Percentiles rank a stretch among this genome's conserved stretches.
phyloP scores from a whole-genome alignment of 1,284 basidiomycete genomes.

The Ceratobasidium sp. region DNA sequence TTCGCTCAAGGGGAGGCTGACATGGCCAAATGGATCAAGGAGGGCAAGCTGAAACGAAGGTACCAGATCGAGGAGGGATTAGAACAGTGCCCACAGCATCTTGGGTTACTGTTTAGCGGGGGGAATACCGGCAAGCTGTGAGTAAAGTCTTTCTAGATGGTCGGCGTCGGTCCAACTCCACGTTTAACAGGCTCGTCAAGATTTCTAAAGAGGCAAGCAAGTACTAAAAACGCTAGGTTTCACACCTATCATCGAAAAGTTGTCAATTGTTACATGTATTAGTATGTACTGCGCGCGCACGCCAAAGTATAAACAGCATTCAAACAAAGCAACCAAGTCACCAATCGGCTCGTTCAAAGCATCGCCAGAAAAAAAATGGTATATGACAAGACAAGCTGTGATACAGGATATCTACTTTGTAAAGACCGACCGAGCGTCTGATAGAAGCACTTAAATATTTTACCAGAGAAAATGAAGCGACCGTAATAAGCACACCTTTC shows the following conservation, averaged over 20 bases:
- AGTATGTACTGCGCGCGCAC: conserved; percentile 1
- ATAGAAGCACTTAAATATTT: conserved; percentile 4
- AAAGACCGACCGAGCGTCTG: not conserved
- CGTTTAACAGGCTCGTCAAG: conserved; percentile 8
- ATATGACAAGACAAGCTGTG: conserved; percentile 18
- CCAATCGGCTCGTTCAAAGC: not conserved
- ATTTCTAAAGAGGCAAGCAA: conserved; percentile 40
- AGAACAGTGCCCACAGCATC: conserved; percentile 72
- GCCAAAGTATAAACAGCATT: conserved; percentile 20
- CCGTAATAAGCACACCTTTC: not conserved
- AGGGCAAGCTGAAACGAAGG: conserved; percentile 82
- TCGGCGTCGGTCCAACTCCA: not conserved
- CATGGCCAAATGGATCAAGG: conserved; percentile 64
- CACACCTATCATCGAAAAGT: not conserved
- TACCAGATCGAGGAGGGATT: conserved; percentile 83
- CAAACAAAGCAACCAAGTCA: not conserved
- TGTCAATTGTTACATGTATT: conserved; percentile 31
- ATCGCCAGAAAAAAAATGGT: not conserved
- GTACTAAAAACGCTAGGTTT: not conserved
- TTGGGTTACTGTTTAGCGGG: conserved; percentile 80
- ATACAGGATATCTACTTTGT: conserved; percentile 28
- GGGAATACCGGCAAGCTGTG: conserved; percentile 85
- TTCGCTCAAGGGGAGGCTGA: conserved; percentile 66
- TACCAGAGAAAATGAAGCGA: not conserved
- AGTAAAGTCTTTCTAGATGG: conserved; percentile 53